Base-by-base conservation (phyloP, 2,329 filamentous ascomycete species). In the Gaeumannomyces tritici region DNA sequence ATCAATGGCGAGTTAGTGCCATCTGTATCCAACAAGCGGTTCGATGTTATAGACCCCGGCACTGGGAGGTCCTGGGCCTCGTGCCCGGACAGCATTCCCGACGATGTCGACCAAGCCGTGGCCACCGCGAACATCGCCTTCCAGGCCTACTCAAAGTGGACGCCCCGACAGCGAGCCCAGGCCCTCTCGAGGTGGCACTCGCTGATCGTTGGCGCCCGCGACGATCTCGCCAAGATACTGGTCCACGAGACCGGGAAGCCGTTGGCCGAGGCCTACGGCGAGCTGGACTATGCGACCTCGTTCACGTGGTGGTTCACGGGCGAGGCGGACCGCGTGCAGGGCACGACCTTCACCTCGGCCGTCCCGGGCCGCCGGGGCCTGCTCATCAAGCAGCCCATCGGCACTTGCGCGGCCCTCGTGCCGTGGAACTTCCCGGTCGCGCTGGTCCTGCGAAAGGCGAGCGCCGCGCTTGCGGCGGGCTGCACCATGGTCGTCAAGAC, bases 401-500 rank as follows among this genome's bases (percentile, higher is more conserved):
- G 88, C 62, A 86, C 89, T 13, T 80, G 83, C 0, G 87, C 82
- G 0, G 88, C 87, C 0, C 74, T 91, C 21, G 87, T 90, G 1
- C 88, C 88, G 5, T 90, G 88, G 88, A 89, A 90, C 68, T 89
- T 89, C 66, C 86, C 86, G 0, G 79, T 88, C 60, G 86, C 85
- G 72, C 76, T 90, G 84, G 80, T 89, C 8, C 72, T 89, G 61
- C 79, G 88, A 35, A 91, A 90, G 70, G 86, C 82, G 2, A 80
- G 83, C 59, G 85, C 87, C 8, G 88, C 88, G 1, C 73, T 90
- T 54, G 88, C 88, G 1, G 88, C 88, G 3, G 88, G 88, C 1
- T 90, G 88, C 70, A 87, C 88, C 1, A 90, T 93, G 84, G 79
- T 93, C 21, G 79, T 84, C 21, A 91, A 91, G 74, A 86, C 88